These are phyloP conservation scores for Boletellus emodensis DNA, from an alignment of 768 basidiomycete genomes.

Conservation along the genomic window DNA sequence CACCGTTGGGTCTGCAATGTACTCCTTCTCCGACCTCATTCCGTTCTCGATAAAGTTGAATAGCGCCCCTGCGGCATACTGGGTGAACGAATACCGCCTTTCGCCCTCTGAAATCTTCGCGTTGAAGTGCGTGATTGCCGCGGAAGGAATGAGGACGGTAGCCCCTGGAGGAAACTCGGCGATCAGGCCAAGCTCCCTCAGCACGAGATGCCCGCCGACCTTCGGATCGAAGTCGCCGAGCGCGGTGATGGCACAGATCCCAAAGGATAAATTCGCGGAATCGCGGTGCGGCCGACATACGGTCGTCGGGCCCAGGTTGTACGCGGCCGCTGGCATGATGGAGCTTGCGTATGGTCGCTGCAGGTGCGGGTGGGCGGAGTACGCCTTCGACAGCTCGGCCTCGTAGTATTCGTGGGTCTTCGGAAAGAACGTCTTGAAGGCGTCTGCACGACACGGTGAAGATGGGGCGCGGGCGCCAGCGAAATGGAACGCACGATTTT, in stretches of 20 bases:
- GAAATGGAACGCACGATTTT: neutral
- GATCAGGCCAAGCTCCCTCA: neutral
- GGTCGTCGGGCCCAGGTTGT: neutral
- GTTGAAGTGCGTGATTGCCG: conserved; percentile 1
- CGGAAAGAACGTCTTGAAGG: neutral
- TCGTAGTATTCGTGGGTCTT: neutral
- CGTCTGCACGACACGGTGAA: too few species aligned
- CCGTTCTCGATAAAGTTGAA: conserved; percentile 9
- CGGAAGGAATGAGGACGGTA: neutral
- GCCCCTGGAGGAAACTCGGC: conserved; percentile 1
- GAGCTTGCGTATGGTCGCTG: neutral
- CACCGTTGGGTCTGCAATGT: too few species aligned
- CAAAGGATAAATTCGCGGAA: conserved; percentile 1
- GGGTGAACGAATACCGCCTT: conserved; percentile 2
- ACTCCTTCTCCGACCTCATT: neutral
- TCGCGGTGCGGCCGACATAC: conserved; percentile 1
- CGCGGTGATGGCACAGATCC: conserved; percentile 1
- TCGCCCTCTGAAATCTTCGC: neutral
- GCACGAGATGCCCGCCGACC: neutral
- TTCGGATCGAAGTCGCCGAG: neutral
- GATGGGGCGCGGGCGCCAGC: too few species aligned
- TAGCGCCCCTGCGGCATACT: neutral
- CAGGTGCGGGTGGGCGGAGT: accelerated
- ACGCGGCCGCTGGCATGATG: neutral
- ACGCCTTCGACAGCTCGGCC: neutral